Percentiles rank a stretch among this genome's conserved stretches.
phyloP scores from a whole-genome alignment of 371 early-diverging fungal genomes.

The Mucor sp. region DNA sequence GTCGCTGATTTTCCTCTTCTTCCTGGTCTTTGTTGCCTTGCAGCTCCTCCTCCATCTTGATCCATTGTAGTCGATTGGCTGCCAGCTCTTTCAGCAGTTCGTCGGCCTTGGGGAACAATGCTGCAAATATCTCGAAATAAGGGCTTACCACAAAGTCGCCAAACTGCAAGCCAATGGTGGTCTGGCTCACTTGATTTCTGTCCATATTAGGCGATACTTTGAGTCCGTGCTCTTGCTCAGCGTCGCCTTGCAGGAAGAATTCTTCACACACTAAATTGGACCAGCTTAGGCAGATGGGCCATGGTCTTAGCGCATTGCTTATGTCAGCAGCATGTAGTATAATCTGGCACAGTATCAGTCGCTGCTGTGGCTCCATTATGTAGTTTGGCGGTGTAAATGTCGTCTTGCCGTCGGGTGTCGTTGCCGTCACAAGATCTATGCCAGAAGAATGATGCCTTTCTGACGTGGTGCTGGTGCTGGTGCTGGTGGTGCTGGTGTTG shows the following conservation, averaged over 20 bases:
- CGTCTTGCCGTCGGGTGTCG: conserved; percentile 4
- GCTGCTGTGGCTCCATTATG: conserved; percentile 28
- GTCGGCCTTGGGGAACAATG: conserved; percentile 67
- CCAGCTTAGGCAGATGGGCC: conserved; percentile 84
- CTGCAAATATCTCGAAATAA: conserved; percentile 79
- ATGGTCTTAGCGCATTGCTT: conserved; percentile 85
- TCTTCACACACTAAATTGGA: conserved; percentile 83
- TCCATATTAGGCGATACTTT: conserved; percentile 91
- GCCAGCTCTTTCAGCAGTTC: conserved; percentile 39
- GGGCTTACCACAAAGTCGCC: conserved; percentile 85
- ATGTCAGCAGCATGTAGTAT: conserved; percentile 89
- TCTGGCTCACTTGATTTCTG: conserved; percentile 70
- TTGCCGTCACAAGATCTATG: conserved; percentile 9
- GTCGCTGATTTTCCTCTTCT: conserved; percentile 20
- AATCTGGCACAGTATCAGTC: conserved; percentile 64
- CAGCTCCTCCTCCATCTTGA: conserved; percentile 29
- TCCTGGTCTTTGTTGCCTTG: conserved; percentile 3
- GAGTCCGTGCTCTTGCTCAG: conserved; percentile 69
- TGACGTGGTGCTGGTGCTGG: background rate
- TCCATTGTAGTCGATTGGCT: conserved; percentile 44
- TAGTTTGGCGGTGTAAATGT: conserved; percentile 23
- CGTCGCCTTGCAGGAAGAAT: conserved; percentile 86
- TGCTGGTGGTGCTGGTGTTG: background rate
- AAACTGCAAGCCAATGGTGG: conserved; percentile 80
- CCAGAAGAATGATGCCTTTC: conserved; percentile 13